Base-by-base conservation (phyloP, 768 basidiomycete species). In the Mycena haematopus region DNA sequence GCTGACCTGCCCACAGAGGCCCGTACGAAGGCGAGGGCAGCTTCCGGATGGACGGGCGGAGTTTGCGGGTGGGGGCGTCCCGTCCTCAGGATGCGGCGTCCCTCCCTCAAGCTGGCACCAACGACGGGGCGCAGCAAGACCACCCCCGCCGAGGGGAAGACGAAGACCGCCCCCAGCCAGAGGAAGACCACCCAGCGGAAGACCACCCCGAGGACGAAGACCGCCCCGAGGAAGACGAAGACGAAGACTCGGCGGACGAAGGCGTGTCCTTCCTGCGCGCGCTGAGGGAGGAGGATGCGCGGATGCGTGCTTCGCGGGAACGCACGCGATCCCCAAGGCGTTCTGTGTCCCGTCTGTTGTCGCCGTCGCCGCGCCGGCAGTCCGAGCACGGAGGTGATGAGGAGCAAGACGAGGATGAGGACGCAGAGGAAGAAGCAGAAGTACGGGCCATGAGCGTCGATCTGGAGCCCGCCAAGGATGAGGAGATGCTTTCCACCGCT, bases 231-330 rank as follows among this genome's bases (percentile, higher is more conserved):
- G 57, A 62, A 3, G 56, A 66, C 3, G 65, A 66, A 6, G 56
- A 62, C 1, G 60, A 62, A 11, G 29, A 31, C 29, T 15, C 10
- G 46, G 35, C 50, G n/a, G 65, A 66, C 3, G 65, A 66, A 24
- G 65, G 65, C 7, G 65, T 66, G 25, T 52, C 47, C 1, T 33
- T 66, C n/a, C 15, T 66, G 56, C 45, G 58, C 7, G 65, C 60
- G 56, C n/a, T 62, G 40, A 35, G 63, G 59, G 63, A 65, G 60
- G 60, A 64, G 54, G 68, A 67, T 35, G 61, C 40, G 66, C 69
- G 70, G 25, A 67, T 67, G 44, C 63, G 63, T 44, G 63, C 25
- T 56, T 59, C 35, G 65, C 63, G 44, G 68, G 60, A 62, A 47
- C n/a, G n/a, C n/a, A n/a, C n/a, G n/a, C n/a, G n/a, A n/a, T n/a